Evolutionary conservation across 148 eudicot species (phyloP), one percentile per base, ranked within the genome.

Genomic region (Amaranthus cruentus): DNA sequence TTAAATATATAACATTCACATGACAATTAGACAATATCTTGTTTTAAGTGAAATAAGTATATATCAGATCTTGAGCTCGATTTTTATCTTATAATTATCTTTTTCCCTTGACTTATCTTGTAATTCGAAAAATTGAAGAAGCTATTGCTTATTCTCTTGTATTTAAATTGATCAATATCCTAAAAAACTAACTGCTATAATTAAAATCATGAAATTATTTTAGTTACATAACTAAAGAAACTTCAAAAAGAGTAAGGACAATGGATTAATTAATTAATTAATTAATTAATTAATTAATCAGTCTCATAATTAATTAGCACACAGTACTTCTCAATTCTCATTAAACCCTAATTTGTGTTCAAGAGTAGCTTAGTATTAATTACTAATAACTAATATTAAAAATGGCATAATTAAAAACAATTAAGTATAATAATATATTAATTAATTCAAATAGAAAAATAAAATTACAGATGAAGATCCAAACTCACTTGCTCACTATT

Each of bases 401-500:
- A 69, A 55, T 42, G 9, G 18, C 61, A 50, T 50, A 43, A 55
- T 28, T 28, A 28, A 28, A 28, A 28, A 28, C 38, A 38, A 66
- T 47, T 48, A 48, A 6, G 21, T 10, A 56, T 9, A 14, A 12
- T 18, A 7, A 47, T 46, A 28, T 1, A n/a, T 2, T 47, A 65
- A 46, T 1, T 13, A 42, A 63, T 7, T 52, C 2, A 48, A 75
- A 67, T 10, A 8, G 65, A 10, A 15, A 46, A 55, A 13, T 12
- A 42, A 10, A 49, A 69, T 83, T 84, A 94, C 86, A 94, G 81
- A 87, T 84, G 96, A 83, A 95, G 91, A 87, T 95, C 99, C 81
- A 95, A 88, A 90, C 99, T 95, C 89, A 95, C 96, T 66, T 88
- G 89, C 60, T 88, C 92, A 73, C 68, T 90, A 81, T 53, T 75